These are phyloP conservation scores for Cutaneotrichosporon curvatum DNA, from an alignment of 1,284 basidiomycete genomes.

Conservation along the genomic window DNA sequence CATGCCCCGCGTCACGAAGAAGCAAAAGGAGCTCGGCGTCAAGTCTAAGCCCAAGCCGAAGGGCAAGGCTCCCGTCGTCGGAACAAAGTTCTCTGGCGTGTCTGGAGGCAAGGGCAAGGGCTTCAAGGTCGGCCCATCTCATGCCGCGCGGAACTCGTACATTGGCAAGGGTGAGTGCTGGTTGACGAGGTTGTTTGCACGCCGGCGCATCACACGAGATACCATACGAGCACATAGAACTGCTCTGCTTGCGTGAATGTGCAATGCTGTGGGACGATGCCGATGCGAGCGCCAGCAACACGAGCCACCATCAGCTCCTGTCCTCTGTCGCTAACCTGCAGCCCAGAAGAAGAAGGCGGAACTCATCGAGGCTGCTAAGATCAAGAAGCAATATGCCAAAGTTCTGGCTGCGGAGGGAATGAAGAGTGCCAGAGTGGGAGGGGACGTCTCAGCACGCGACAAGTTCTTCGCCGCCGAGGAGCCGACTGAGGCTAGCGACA, in stretches of 20 bases:
- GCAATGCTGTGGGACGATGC: too few relatives aligned
- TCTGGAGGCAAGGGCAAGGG: constrained; percentile 14
- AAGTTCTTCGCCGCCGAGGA: not conserved
- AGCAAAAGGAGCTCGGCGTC: constrained; percentile 28
- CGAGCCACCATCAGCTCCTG: too few relatives aligned
- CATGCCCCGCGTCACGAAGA: constrained; percentile 38
- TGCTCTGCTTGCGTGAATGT: too few relatives aligned
- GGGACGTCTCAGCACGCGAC: constrained; percentile 11
- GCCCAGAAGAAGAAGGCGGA: constrained; percentile 51
- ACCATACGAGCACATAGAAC: too few relatives aligned
- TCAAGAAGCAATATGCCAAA: constrained; percentile 51
- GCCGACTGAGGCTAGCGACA: not conserved
- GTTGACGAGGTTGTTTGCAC: not conserved
- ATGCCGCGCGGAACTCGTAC: constrained; percentile 44
- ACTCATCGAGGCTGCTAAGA: constrained; percentile 50
- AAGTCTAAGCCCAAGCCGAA: constrained; percentile 14
- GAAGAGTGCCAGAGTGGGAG: constrained; percentile 30
- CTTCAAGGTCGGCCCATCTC: constrained; percentile 43
- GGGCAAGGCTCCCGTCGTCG: not conserved
- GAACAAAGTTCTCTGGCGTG: not conserved
- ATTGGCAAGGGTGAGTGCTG: constrained; percentile 44
- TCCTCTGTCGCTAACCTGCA: constrained; percentile 13
- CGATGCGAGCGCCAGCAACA: too few relatives aligned
- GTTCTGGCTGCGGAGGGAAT: constrained; percentile 47
- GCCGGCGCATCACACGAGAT: too few relatives aligned